These are phyloP conservation scores for Emmonsiellopsis sp. DNA, from an alignment of 2,329 filamentous ascomycete species.

Conservation along the genomic window DNA sequence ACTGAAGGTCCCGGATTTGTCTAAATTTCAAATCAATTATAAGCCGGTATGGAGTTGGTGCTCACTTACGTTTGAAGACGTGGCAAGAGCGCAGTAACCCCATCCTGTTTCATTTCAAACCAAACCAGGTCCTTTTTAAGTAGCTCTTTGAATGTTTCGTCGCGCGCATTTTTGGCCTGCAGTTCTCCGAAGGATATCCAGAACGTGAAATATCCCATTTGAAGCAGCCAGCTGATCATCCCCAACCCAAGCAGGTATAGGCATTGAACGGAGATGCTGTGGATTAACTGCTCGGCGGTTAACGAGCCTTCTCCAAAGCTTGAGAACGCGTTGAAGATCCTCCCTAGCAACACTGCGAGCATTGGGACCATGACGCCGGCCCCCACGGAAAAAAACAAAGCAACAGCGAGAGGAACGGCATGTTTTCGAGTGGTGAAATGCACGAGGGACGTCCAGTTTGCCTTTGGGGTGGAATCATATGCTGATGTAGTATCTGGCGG, in stretches of 20 bases:
- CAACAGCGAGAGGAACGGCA: slow-evolving; percentile 43
- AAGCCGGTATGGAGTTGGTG: not conserved
- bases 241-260: slow-evolving; percentile 56
- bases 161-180: slow-evolving; percentile 59
- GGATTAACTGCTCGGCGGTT: slow-evolving; percentile 42
- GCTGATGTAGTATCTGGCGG: not conserved
- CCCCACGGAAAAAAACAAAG: slow-evolving; percentile 46
- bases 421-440: slow-evolving; percentile 60
- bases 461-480: not conserved
- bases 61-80: slow-evolving; percentile 60
- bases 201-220: slow-evolving; percentile 54
- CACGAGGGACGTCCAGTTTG: slow-evolving; percentile 53
- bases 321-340: slow-evolving; percentile 63
- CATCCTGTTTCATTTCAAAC: slow-evolving; percentile 67
- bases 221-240: slow-evolving; percentile 55
- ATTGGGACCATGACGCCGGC: slow-evolving; percentile 56
- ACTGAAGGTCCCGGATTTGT: slow-evolving; percentile 71
- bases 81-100: slow-evolving; percentile 61
- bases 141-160: slow-evolving; percentile 56
- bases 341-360: slow-evolving; percentile 62
- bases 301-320: slow-evolving; percentile 51
- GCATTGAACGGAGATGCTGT: slow-evolving; percentile 50
- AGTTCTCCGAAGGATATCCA: slow-evolving; percentile 77
- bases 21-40: slow-evolving; percentile 43
- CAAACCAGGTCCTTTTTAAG: slow-evolving; percentile 67